Percentiles rank a stretch among this genome's conserved stretches.
Evolutionary conservation across 1,284 basidiomycete genomes (phyloP).

Genomic region (Leccinum pachyderme): DNA sequence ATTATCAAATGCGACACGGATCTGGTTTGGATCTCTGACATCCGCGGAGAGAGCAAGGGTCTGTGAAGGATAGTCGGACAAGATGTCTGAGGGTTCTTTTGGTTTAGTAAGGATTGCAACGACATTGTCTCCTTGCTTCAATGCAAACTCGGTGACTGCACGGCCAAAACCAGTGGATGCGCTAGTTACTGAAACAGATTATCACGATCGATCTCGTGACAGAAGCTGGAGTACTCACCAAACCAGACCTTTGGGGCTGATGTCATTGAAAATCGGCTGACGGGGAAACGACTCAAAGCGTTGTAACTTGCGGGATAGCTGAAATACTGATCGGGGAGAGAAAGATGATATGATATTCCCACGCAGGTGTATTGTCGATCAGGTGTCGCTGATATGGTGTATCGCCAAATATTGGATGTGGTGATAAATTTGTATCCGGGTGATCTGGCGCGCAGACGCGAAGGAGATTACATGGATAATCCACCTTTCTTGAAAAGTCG

Average conservation of each 20-base stretch:
- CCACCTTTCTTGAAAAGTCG: no score
- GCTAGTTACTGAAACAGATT: conserved; percentile 22
- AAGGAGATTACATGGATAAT: no score
- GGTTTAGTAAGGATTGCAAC: conserved; percentile 24
- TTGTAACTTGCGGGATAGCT: no score
- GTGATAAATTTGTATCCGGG: no score
- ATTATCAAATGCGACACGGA: conserved; percentile 23
- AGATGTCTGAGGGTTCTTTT: conserved; percentile 19
- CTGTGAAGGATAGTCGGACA: conserved; percentile 32
- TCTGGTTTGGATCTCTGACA: conserved; percentile 20
- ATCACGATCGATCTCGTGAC: neutral
- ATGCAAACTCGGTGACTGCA: conserved; percentile 24
- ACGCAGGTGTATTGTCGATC: no score
- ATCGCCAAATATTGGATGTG: no score
- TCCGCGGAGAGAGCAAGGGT: conserved; percentile 40
- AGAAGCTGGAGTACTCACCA: conserved; percentile 12
- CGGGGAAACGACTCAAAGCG: no score
- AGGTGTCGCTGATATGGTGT: no score
- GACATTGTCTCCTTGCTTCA: conserved; percentile 26
- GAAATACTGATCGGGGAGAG: neutral
- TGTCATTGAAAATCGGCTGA: conserved; percentile 13
- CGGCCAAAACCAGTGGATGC: conserved; percentile 29
- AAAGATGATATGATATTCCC: no score
- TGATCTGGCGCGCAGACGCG: no score
- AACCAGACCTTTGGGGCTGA: conserved; percentile 25